Conservation (phyloP, 2,329 filamentous ascomycete genomes). For the Davidsoniella virescens region DNA sequence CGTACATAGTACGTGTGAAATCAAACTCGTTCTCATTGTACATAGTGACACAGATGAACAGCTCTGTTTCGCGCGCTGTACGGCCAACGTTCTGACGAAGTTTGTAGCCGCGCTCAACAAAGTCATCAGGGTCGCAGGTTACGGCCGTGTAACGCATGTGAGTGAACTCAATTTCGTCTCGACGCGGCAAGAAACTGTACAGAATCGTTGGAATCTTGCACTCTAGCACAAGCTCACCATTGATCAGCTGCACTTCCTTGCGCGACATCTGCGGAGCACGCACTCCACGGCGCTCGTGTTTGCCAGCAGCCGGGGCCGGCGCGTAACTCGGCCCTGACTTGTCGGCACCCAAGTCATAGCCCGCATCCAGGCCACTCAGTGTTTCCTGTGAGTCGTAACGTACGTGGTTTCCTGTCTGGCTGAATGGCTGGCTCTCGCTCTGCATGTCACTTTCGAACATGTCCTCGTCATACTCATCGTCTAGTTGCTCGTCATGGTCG, state of each 20-base stretch:
- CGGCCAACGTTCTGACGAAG: constrained; percentile 77
- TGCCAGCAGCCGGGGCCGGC: constrained; percentile 42
- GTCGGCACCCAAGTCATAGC: constrained; percentile 20
- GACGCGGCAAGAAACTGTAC: constrained; percentile 85
- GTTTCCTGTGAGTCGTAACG: constrained; percentile 40
- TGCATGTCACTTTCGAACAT: constrained; percentile 48
- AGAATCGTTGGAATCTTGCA: constrained; percentile 98
- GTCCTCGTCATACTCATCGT: constrained; percentile 41
- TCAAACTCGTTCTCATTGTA: constrained; percentile 97
- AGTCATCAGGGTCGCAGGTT: constrained; percentile 95
- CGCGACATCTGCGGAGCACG: constrained; percentile 75
- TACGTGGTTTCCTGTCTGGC: constrained; percentile 25
- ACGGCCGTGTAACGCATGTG: constrained; percentile 98
- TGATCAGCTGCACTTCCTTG: constrained; percentile 91
- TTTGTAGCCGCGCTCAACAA: constrained; percentile 75
- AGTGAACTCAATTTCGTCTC: constrained; percentile 91
- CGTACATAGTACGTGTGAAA: constrained; percentile 88
- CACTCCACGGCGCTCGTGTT: constrained; percentile 75
- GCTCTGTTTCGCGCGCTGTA: constrained; percentile 75
- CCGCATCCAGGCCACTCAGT: constrained; percentile 29
- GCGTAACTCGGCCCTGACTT: constrained; percentile 30
- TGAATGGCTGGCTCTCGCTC: constrained; percentile 8
- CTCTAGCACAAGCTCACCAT: constrained; percentile 91
- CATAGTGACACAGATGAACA: constrained; percentile 72
- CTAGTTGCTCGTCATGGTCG: constrained; percentile 5